phyloP scores from a whole-genome alignment of 2,329 filamentous ascomycete species.

The Ambrosiella cleistominuta region DNA sequence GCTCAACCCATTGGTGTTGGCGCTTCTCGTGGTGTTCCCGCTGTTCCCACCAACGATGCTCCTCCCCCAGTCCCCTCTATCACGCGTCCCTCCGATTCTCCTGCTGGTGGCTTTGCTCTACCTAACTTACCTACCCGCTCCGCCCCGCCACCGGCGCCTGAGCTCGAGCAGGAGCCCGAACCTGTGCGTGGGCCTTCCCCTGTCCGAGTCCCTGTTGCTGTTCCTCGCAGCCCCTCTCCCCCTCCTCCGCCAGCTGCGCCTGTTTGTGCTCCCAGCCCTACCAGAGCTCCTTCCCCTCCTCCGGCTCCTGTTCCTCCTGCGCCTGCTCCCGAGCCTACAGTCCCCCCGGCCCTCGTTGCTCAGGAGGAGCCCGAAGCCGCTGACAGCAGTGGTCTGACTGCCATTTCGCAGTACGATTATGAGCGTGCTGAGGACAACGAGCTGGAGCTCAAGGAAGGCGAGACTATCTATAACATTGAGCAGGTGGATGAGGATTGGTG shows the following conservation, averaged over 20 bases:
- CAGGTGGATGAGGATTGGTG: conserved; percentile 99
- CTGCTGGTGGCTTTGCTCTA: conserved; percentile 58
- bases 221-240: conserved; percentile 38
- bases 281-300: conserved; percentile 11
- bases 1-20: conserved; percentile 48
- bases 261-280: conserved; percentile 20
- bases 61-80: conserved; percentile 21
- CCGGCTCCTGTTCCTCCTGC: conserved; percentile 12
- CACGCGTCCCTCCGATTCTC: conserved; percentile 39
- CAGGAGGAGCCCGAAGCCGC: conserved; percentile 8
- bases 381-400: conserved; percentile 43
- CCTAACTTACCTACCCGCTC: conserved; percentile 55
- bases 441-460: conserved; percentile 74
- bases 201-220: conserved; percentile 70
- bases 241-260: conserved; percentile 18
- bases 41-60: conserved; percentile 26
- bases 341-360: conserved; percentile 9
- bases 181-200: conserved; percentile 51
- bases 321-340: conserved; percentile 8
- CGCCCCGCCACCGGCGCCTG: conserved; percentile 31
- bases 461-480: conserved; percentile 78
- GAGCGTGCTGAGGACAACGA: conserved; percentile 97
- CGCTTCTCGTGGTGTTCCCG: conserved; percentile 19
- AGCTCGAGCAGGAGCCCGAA: conserved; percentile 40
- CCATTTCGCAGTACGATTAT: conserved; percentile 82